Conservation (phyloP, 2,329 filamentous ascomycete species). For the Sodiomyces alkalinus region DNA sequence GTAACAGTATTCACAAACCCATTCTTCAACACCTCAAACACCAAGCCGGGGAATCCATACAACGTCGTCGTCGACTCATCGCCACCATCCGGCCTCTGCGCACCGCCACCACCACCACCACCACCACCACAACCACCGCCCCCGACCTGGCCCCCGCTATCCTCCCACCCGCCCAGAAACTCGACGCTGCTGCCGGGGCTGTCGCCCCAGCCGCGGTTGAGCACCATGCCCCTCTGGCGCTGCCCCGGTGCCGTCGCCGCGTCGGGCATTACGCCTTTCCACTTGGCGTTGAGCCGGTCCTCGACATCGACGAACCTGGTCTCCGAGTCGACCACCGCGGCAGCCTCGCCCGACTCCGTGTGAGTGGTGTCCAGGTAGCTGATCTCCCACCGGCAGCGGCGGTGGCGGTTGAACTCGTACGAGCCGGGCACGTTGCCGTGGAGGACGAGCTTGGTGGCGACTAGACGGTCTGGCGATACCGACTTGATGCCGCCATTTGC, state of each 20-base stretch:
- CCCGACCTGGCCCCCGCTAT: conserved; percentile 40
- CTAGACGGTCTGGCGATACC: conserved; percentile 46
- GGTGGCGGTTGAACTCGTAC: conserved; percentile 91
- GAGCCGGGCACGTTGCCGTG: conserved; percentile 93
- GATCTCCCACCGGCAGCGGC: conserved; percentile 77
- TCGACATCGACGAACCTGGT: conserved; percentile 64
- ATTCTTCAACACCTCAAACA: conserved; percentile 94
- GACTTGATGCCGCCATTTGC: no score
- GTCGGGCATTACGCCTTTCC: conserved; percentile 50
- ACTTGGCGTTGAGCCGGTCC: conserved; percentile 48
- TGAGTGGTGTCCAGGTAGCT: conserved; percentile 34
- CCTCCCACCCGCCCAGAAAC: conserved; percentile 74
- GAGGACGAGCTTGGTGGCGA: conserved; percentile 81
- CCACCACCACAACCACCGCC: no score
- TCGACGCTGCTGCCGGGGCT: conserved; percentile 84
- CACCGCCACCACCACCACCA: conserved; percentile 26
- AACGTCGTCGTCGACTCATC: conserved; percentile 61
- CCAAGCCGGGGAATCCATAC: conserved; percentile 82
- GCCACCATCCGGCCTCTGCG: conserved; percentile 35
- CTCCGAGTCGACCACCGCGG: conserved; percentile 51
- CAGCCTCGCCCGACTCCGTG: conserved; percentile 10
- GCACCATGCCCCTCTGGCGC: conserved; percentile 61
- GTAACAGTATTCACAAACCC: conserved; percentile 80
- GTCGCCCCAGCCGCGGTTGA: conserved; percentile 83
- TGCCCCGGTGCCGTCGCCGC: conserved; percentile 14